Base-by-base conservation (phyloP, 192 early-diverging fungal genomes). In the Coemansia guatemalensis region DNA sequence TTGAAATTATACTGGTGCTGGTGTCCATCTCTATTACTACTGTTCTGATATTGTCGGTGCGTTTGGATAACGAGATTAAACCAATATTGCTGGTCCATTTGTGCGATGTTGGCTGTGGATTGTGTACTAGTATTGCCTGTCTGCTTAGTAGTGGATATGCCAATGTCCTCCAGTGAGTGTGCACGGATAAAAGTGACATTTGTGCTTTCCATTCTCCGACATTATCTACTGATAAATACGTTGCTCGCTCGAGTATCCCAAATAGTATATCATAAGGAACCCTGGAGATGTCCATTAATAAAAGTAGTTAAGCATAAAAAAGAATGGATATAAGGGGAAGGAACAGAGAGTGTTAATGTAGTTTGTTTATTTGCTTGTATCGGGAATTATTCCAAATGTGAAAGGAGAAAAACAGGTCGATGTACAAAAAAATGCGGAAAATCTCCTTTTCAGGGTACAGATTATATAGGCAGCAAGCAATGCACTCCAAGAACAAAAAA, bases 21-120 rank as follows among this genome's bases (percentile, higher is more conserved):
- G 6, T 39, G 35, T 39, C 35, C 9, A 39, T 39, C 35, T 39
- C 35, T 39, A 39, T 39, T 8, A 9, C 11, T 11, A 39, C 35
- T 9, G 35, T 39, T 39, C 11, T 39, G 11, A 39, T 39, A 39
- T 39, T 39, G 8, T 39, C 11, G 11, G 35, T 27, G 5, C n/a
- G 25, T 12, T 9, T 18, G 2, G 53, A 5, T 14, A 25, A 29
- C 12, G 5, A 1, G 11, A 54, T 54, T 25, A 54, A 6, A 0
- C 26, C 26, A 14, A 54, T 20, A n/a, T 54, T 54, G 24, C 53
- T 54, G 53, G 17, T 12, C 53, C 53, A 54, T 29, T 12, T 27
- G 53, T 29, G 14, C 17, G 35, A 39, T 39, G 35, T 39, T 39
- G 35, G 11, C 9, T 39, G 35, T 1, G 35, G 2, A 8, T 30